Evolutionary conservation across 1,284 basidiomycete species (phyloP).

Genomic region (Naganishia cerealis): DNA sequence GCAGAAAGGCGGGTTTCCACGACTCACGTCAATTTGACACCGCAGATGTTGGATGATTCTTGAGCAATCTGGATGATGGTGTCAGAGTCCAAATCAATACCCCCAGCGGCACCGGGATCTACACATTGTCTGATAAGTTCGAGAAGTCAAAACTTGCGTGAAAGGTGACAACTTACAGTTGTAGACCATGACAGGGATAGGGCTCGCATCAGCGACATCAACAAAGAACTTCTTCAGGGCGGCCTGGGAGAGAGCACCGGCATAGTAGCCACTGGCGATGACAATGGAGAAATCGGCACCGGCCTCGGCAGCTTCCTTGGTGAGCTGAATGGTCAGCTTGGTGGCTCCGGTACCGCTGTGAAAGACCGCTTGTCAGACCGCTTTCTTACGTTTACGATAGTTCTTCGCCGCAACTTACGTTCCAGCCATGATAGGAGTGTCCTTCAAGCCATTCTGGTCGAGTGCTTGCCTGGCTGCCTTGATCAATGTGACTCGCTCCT

Average conservation of each 20-base stretch:
- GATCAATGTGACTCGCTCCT: slow-evolving; percentile 71
- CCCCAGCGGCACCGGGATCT: slow-evolving; percentile 79
- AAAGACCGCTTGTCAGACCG: not conserved
- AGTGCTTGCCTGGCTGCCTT: slow-evolving; percentile 69
- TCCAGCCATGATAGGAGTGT: slow-evolving; percentile 74
- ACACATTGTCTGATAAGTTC: slow-evolving; percentile 4
- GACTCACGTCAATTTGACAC: slow-evolving; percentile 80
- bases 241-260: slow-evolving; percentile 65
- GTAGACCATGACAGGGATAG: slow-evolving; percentile 84
- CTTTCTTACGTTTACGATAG: not conserved
- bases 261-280: slow-evolving; percentile 80
- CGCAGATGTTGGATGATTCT: slow-evolving; percentile 60
- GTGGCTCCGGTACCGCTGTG: slow-evolving; percentile 70
- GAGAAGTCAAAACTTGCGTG: not conserved
- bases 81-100: slow-evolving; percentile 83
- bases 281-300: slow-evolving; percentile 83
- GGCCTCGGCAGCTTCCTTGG: slow-evolving; percentile 70
- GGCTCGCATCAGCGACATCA: slow-evolving; percentile 72
- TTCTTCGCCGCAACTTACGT: slow-evolving; percentile 55
- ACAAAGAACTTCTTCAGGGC: slow-evolving; percentile 77
- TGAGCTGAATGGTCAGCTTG: slow-evolving; percentile 72
- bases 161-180: slow-evolving; percentile 65
- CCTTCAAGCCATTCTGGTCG: slow-evolving; percentile 63
- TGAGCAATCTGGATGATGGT: slow-evolving; percentile 73
- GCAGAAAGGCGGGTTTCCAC: not conserved